phyloP scores from a whole-genome alignment of 345 rosid species.

The Reutealis trisperma region DNA sequence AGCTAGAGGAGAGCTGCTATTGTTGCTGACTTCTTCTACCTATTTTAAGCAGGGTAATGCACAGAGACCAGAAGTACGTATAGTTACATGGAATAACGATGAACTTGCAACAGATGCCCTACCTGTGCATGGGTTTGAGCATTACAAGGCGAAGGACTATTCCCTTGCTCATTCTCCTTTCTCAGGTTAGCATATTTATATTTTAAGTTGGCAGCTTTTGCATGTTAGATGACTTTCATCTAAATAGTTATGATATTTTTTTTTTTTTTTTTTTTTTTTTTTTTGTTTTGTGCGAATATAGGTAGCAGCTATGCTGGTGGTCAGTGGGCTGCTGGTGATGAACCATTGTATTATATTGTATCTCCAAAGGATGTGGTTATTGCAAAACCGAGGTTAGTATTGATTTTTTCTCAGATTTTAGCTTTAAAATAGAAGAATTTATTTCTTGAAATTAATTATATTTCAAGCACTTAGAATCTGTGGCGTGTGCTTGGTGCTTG shows the following conservation, averaged over 20 bases:
- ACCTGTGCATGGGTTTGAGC: slow-evolving; percentile 97
- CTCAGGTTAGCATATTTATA: slow-evolving; percentile 60
- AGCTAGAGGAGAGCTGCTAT: neutral
- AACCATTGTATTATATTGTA: slow-evolving; percentile 87
- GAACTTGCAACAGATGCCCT: slow-evolving; percentile 98
- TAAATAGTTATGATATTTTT: slow-evolving; percentile 21
- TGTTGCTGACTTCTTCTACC: slow-evolving; percentile 22
- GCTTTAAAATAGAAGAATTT: neutral
- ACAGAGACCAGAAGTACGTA: slow-evolving; percentile 94
- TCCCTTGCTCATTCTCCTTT: slow-evolving; percentile 97
- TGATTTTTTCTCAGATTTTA: slow-evolving; percentile 8
- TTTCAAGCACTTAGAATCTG: neutral
- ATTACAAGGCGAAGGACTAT: slow-evolving; percentile 96
- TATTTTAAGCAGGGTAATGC: slow-evolving; percentile 77
- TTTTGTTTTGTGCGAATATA: slow-evolving; percentile 40
- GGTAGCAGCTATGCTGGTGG: slow-evolving; percentile 99
- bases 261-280: too few relatives aligned
- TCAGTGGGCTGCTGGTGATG: slow-evolving; percentile 99
- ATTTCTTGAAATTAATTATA: neutral
- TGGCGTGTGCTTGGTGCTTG: too few relatives aligned
- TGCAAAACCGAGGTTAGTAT: slow-evolving; percentile 91
- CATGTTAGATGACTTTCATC: slow-evolving; percentile 20
- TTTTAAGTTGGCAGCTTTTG: slow-evolving; percentile 21
- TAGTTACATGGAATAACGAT: slow-evolving; percentile 92
- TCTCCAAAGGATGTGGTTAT: slow-evolving; percentile 98